These are phyloP conservation scores for Musa balbisiana DNA, from an alignment of 202 grass and related monocot genomes.

Conservation along the genomic window DNA sequence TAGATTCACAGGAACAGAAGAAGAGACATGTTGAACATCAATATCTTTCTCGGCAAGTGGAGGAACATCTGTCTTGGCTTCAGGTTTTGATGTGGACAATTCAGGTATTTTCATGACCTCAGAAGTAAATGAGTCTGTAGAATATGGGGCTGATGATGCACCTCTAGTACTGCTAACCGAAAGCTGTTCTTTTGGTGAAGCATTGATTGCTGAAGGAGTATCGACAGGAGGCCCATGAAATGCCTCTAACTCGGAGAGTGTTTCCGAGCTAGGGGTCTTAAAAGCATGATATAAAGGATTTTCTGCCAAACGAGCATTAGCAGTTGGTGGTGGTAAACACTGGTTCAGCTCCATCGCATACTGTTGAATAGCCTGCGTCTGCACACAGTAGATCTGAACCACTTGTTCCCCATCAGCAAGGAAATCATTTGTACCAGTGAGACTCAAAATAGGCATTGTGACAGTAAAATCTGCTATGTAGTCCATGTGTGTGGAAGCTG, in stretches of 20 bases:
- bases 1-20: constrained; percentile 32
- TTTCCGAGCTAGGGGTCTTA: constrained; percentile 34
- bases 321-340: constrained; percentile 56
- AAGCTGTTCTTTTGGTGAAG: constrained; percentile 24
- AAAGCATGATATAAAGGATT: constrained; percentile 43
- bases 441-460: constrained; percentile 92
- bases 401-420: constrained; percentile 52
- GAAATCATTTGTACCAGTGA: constrained; percentile 58
- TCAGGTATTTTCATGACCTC: constrained; percentile 28
- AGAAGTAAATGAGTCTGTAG: constrained; percentile 22
- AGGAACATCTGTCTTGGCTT: constrained; percentile 32
- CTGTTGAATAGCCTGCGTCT: constrained; percentile 94
- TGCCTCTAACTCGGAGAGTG: constrained; percentile 14
- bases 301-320: constrained; percentile 30
- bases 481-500: constrained; percentile 67
- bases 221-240: constrained; percentile 26
- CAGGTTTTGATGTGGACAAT: constrained; percentile 34
- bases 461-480: constrained; percentile 98
- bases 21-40: constrained; percentile 29
- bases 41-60: constrained; percentile 36
- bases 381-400: constrained; percentile 93
- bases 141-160: constrained; percentile 1
- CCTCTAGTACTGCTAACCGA: constrained; percentile 22
- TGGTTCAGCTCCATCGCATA: constrained; percentile 76
- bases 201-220: constrained; percentile 18